Conservation (phyloP, 495 filamentous ascomycete species). For the Neurospora sp. region DNA sequence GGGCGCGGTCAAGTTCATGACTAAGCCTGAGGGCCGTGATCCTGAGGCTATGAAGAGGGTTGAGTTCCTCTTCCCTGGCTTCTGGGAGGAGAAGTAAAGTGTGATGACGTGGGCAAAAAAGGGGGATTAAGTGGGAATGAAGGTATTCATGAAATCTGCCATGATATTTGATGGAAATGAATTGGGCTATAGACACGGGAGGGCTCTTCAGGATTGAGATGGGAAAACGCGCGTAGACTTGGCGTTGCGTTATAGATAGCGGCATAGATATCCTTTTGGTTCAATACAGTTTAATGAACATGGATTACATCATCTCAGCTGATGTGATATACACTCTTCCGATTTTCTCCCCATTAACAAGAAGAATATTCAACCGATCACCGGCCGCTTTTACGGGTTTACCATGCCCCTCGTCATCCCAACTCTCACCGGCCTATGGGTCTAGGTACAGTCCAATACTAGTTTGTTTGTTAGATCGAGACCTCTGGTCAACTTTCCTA, state of each 20-base stretch:
- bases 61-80: conserved; percentile 68
- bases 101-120: background rate
- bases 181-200: background rate
- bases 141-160: background rate
- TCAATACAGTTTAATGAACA: background rate
- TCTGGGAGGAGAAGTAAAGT: conserved; percentile 25
- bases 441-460: no score
- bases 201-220: background rate
- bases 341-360: background rate
- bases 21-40: conserved; percentile 51
- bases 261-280: background rate
- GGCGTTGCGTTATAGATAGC: background rate
- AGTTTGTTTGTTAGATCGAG: no score
- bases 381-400: no score
- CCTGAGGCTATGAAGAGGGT: conserved; percentile 58
- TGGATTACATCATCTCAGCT: background rate
- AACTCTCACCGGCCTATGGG: no score
- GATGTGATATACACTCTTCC: background rate
- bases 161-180: background rate
- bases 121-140: background rate
- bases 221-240: background rate
- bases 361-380: no score
- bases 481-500: no score
- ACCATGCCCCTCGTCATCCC: no score
- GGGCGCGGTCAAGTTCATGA: conserved; percentile 64